These are phyloP conservation scores for Rhodotorula kratochvilovae DNA, from an alignment of 768 basidiomycete genomes.

Conservation along the genomic window DNA sequence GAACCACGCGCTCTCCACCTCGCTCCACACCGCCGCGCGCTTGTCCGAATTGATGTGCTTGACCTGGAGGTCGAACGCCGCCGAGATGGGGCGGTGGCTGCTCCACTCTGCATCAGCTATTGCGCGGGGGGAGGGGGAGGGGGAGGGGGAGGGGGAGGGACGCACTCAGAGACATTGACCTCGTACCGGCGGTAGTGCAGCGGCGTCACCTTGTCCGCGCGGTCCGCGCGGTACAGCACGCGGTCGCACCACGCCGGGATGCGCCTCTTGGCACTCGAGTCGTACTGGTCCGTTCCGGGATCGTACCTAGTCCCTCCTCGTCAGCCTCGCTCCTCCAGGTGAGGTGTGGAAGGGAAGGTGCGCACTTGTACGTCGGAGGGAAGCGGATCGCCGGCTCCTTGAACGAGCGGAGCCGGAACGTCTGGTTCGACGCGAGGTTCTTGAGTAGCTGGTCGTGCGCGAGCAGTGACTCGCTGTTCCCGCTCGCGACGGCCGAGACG, in stretches of 20 bases:
- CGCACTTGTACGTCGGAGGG: conserved; percentile 76
- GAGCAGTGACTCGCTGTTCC: conserved; percentile 62
- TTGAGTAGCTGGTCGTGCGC: conserved; percentile 82
- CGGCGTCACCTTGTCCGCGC: conserved; percentile 56
- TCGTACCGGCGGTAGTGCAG: conserved; percentile 78
- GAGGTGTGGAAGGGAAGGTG: neutral
- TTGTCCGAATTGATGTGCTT: conserved; percentile 64
- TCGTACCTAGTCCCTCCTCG: conserved; percentile 60
- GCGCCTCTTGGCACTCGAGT: conserved; percentile 80
- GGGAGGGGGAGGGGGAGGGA: conserved; percentile 62
- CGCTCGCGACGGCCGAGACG: conserved; percentile 62
- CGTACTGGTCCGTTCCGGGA: conserved; percentile 68
- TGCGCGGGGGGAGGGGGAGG: neutral
- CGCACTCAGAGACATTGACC: conserved; percentile 80
- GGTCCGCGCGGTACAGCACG: conserved; percentile 64
- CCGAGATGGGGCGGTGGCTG: conserved; percentile 54
- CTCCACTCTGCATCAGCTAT: neutral
- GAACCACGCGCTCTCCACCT: conserved; percentile 54
- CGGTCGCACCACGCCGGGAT: conserved; percentile 97
- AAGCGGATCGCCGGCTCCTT: conserved; percentile 74
- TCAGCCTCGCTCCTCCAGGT: neutral
- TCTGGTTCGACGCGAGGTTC: conserved; percentile 72
- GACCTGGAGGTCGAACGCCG: conserved; percentile 66
- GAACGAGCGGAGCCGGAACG: conserved; percentile 78
- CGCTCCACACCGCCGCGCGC: conserved; percentile 57